Evolutionary conservation across 106 monocot species (phyloP), one percentile per base, ranked within the genome.

Genomic region (Ottelia alismoides): DNA sequence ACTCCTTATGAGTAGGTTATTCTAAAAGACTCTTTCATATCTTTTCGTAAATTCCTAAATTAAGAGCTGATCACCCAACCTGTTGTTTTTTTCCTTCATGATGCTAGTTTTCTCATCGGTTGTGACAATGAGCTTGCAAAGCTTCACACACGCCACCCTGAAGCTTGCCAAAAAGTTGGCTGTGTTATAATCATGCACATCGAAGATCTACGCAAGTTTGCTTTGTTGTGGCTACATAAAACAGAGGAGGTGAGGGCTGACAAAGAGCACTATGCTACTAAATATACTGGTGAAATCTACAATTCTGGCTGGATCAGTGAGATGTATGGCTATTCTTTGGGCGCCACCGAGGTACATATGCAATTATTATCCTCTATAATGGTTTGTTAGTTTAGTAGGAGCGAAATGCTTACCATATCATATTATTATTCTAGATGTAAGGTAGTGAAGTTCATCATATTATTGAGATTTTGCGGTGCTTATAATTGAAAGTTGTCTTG

Each of bases 241-340:
- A 84, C 89, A 27, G 89, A 85, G 62, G 96, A 98, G 59, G 96
- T 98, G 69, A 79, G 96, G 32, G 89, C 90, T 55, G 96, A 98
- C 62, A 85, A 74, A 79, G 74, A 73, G 56, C 89, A 90, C 53
- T 90, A 90, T 79, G 89, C 69, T 28, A 98, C 85, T 20, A 90
- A 98, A 20, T 74, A 80, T 53, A 88, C 82, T 56, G 96, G 96
- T 17, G 89, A 89, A 65, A 72, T 98, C 35, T 89, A 89, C 77
- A 57, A 45, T 19, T 76, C 89, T 70, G 96, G 96, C 28, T 98
- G 96, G 96, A 98, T 98, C 57, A 98, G 96, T 46, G 96, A 98
- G 65, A 98, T 98, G 96, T 98, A 98, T 72, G 96, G 96, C 47
- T 98, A 98, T 62, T 85, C 96, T 30, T 98, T 98, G 72, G 96